These are phyloP conservation scores for Smittium mucronatum DNA, from an alignment of 371 early-diverging fungal species.

Conservation along the genomic window DNA sequence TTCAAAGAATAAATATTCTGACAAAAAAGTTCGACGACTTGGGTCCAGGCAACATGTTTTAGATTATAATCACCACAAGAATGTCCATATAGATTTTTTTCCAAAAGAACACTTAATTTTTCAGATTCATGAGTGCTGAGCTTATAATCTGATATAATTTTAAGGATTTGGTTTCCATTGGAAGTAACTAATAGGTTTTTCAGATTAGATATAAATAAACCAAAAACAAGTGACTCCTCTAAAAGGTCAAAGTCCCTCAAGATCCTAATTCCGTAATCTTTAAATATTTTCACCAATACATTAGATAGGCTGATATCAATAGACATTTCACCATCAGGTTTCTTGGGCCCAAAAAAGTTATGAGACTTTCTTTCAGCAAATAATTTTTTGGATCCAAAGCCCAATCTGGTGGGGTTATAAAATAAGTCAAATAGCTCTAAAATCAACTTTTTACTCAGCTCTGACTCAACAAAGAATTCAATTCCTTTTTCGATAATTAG, in stretches of 20 bases:
- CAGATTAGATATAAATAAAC: not conserved
- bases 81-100: not conserved
- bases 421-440: not conserved
- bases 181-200: not conserved
- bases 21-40: not conserved
- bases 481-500: not conserved
- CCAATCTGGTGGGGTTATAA: not conserved
- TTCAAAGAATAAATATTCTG: not conserved
- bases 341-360: not conserved
- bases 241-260: too few species aligned
- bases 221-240: not conserved
- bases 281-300: not conserved
- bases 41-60: not conserved
- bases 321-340: not conserved
- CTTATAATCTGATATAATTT: not conserved
- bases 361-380: not conserved
- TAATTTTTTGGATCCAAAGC: not conserved
- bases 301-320: not conserved
- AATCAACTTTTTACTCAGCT: slow-evolving; percentile 1
- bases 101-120: not conserved
- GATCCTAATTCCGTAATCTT: not conserved
- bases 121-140: not conserved
- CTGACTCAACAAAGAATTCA: not conserved
- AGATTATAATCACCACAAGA: not conserved
- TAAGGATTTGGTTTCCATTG: not conserved